These are phyloP conservation scores for Cubamyces lactineus DNA, from an alignment of 768 basidiomycete species.

Conservation along the genomic window DNA sequence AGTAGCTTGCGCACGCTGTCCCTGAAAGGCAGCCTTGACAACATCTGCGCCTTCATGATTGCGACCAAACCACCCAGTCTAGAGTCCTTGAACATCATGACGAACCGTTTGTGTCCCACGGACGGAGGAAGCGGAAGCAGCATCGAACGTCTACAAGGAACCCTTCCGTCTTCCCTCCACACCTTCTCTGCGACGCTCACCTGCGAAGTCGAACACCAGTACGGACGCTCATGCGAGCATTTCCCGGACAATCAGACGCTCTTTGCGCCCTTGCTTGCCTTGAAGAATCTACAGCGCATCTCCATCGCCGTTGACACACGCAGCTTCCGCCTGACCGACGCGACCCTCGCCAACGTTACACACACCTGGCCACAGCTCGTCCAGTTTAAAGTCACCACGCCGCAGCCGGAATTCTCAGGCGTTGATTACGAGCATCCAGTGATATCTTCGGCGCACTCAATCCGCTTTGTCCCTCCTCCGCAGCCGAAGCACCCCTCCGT, in stretches of 20 bases:
- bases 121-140: neutral
- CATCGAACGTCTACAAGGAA: neutral
- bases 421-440: no score
- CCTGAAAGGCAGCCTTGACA: neutral
- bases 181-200: neutral
- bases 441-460: no score
- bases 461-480: no score
- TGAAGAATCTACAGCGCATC: neutral
- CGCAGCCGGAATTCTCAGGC: neutral
- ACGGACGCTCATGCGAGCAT: neutral
- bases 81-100: neutral
- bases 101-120: neutral
- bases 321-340: neutral
- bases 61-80: neutral
- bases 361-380: conserved; percentile 1
- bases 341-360: neutral
- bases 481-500: neutral
- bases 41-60: neutral
- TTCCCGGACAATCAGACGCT: neutral
- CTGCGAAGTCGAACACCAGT: neutral
- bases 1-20: neutral
- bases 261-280: neutral
- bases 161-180: neutral
- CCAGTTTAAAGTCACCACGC: neutral
- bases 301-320: neutral